A percentile compares a stretch with the other conserved stretches of the same genome.
phyloP scores from a whole-genome alignment of 495 filamentous ascomycete species.

The Penicillium pulvis region DNA sequence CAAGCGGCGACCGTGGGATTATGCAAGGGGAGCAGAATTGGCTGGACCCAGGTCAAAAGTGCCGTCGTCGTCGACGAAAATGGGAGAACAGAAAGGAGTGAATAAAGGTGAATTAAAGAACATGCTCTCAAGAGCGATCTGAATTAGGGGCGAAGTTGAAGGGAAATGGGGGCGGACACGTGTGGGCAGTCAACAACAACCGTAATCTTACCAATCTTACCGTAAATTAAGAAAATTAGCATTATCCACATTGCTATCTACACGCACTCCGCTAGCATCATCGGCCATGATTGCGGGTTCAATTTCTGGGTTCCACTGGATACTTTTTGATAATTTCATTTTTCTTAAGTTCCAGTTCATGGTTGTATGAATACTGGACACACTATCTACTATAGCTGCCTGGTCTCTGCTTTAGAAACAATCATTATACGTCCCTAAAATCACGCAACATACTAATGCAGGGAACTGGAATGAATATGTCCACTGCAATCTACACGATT shows the following conservation, averaged over 20 bases:
- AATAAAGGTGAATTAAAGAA: slow-evolving; percentile 28
- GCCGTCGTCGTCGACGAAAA: slow-evolving; percentile 36
- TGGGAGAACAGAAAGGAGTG: slow-evolving; percentile 29
- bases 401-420: not conserved
- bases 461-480: slow-evolving; percentile 6
- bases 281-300: too few species aligned
- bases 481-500: not conserved
- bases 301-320: not conserved
- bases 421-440: not conserved
- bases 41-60: slow-evolving; percentile 36
- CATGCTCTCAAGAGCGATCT: slow-evolving; percentile 9
- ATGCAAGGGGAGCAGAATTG: slow-evolving; percentile 42
- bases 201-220: slow-evolving; percentile 5
- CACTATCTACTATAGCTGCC: too few species aligned
- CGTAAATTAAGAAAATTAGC: slow-evolving; percentile 4
- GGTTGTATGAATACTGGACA: too few species aligned
- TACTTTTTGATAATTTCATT: not conserved
- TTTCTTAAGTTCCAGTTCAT: too few species aligned
- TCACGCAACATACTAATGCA: slow-evolving; percentile 14
- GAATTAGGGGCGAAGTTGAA: slow-evolving; percentile 17
- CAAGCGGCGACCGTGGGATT: slow-evolving; percentile 35
- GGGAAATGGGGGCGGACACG: slow-evolving; percentile 29
- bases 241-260: not conserved
- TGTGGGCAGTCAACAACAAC: slow-evolving; percentile 20
- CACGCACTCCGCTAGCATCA: slow-evolving; percentile 1